These are phyloP conservation scores for Cyclostephanos invisitatus DNA, from an alignment of 108 stramenopile genomes.

Conservation along the genomic window DNA sequence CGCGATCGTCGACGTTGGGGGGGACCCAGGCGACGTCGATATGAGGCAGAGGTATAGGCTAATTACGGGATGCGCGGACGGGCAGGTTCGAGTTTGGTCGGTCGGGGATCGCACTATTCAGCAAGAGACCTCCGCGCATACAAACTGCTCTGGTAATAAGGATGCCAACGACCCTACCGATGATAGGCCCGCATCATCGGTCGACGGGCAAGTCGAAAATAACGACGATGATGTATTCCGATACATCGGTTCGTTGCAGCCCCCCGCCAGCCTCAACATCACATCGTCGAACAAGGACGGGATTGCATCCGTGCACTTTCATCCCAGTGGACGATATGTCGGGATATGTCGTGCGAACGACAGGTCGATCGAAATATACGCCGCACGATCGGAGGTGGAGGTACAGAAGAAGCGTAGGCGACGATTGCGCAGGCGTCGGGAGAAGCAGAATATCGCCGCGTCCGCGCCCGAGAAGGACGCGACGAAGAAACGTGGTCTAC, in stretches of 20 bases:
- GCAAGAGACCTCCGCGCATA: background rate
- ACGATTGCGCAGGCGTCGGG: slow-evolving; percentile 70
- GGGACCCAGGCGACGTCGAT: slow-evolving; percentile 19
- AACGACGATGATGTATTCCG: slow-evolving; percentile 63
- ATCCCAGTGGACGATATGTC: slow-evolving; percentile 75
- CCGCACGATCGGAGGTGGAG: slow-evolving; percentile 68
- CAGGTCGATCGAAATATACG: slow-evolving; percentile 81
- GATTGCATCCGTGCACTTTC: slow-evolving; percentile 67
- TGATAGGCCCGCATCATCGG: background rate
- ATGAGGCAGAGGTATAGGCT: slow-evolving; percentile 61
- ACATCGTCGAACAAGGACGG: slow-evolving; percentile 55
- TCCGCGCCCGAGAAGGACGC: slow-evolving; percentile 16
- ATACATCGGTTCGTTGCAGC: slow-evolving; percentile 69
- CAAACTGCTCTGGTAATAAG: slow-evolving; percentile 16
- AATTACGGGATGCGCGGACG: slow-evolving; percentile 88
- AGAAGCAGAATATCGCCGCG: slow-evolving; percentile 63
- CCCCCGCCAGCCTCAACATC: slow-evolving; percentile 66
- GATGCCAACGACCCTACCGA: background rate
- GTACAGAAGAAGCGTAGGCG: slow-evolving; percentile 81
- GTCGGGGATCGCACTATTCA: slow-evolving; percentile 43
- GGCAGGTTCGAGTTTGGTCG: slow-evolving; percentile 88
- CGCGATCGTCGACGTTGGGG: slow-evolving; percentile 7
- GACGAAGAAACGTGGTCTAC: slow-evolving; percentile 69
- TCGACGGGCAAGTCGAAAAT: slow-evolving; percentile 9
- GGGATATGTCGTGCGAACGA: slow-evolving; percentile 74